Evolutionary conservation across 176 grass and related monocot species (phyloP), one percentile per base, ranked within the genome.

Genomic region (Avena sativa): DNA sequence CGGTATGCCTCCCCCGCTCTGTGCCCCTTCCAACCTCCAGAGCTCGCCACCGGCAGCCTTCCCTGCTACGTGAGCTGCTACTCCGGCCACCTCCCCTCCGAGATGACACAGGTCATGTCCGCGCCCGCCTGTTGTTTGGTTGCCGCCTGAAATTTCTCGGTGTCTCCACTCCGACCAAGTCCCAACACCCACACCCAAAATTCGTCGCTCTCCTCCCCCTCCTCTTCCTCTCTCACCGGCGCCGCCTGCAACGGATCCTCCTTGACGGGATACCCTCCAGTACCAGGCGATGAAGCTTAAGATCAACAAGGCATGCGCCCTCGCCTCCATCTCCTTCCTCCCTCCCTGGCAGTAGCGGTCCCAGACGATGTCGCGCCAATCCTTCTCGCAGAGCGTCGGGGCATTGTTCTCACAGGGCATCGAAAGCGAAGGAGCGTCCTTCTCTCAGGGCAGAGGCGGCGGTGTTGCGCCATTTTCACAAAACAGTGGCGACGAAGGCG

Each of bases 301-400:
- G 85, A 94, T 99, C 83, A 96, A 96, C 83, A 94, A 99, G 87
- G 94, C 92, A 17, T 99, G 94, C 92, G 92, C 93, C 92, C 91
- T 99, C 36, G 86, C 85, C 85, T 96, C 97, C 85, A 99, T 99
- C 83, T 99, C 97, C 66, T 94, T 94, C 57, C 91, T 99, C 87
- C 97, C 94, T 81, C 92, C 90, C 30, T 89, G 97, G 94, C 91
- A 92, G 84, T 88, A 64, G 32, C 83, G 90, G 61, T 98, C 93
- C 44, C 93, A 93, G 69, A 16, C 74, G 0, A 20, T 79, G 74
- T 87, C 89, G 25, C 89, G 84, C 81, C 76, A 84, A 81, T 84
- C 81, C 11, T 91, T 96, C 64, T 76, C 72, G 73, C 72, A 76
- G 73, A 0, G 21, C 19, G 23, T 26, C 0, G n/a, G 47, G 3